Evolutionary conservation across 345 rosid genomes (phyloP).

Genomic region (Citrus sp.): DNA sequence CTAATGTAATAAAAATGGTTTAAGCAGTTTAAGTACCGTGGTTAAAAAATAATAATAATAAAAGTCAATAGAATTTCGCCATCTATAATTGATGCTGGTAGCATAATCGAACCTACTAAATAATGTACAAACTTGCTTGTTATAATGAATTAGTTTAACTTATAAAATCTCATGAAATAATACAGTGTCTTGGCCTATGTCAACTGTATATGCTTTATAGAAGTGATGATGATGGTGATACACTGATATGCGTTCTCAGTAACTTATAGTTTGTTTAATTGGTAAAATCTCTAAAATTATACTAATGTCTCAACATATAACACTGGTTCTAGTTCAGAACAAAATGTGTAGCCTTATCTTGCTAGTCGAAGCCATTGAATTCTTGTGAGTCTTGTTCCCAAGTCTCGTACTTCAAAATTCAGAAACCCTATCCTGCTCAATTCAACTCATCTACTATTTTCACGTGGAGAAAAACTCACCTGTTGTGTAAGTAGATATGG

Average conservation of each 20-base stretch:
- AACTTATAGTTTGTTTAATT: too few relatives aligned
- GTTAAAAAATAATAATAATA: too few relatives aligned
- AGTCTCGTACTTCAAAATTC: neutral
- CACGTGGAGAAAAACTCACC: neutral
- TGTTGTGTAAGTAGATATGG: neutral
- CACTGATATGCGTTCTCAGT: neutral
- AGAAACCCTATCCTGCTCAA: neutral
- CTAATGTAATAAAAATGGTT: too few relatives aligned
- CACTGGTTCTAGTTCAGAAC: neutral
- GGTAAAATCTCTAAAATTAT: too few relatives aligned
- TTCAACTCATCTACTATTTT: neutral
- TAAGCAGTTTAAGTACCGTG: too few relatives aligned
- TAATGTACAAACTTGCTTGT: too few relatives aligned
- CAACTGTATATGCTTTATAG: too few relatives aligned
- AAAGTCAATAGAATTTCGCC: too few relatives aligned
- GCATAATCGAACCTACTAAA: too few relatives aligned
- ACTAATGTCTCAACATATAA: neutral
- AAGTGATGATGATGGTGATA: too few relatives aligned
- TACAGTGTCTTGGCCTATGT: too few relatives aligned
- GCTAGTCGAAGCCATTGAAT: neutral
- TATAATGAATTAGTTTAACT: neutral
- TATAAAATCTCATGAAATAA: neutral
- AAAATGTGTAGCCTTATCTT: neutral
- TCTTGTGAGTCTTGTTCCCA: neutral
- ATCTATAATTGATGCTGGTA: too few relatives aligned